Base-by-base conservation (phyloP, 2,329 filamentous ascomycete genomes). In the Lecanosticta acicola region DNA sequence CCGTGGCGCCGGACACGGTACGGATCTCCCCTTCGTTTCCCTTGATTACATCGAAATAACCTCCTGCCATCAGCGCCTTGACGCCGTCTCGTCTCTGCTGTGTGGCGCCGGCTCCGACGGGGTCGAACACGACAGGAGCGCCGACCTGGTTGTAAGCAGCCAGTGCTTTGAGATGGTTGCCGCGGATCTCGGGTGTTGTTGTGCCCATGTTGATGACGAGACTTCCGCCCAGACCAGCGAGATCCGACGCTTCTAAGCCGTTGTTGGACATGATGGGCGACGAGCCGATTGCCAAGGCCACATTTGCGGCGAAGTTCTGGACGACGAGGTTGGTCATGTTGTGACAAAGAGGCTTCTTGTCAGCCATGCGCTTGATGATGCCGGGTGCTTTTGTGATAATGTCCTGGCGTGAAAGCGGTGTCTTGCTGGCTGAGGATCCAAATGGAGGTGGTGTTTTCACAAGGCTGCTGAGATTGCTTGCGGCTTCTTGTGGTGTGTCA, bases 311-410 rank as follows among this genome's bases (percentile, higher is more conserved):
- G 60, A 97, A 86, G 69, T 96, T 95, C 61, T 95, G 89, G 17
- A 96, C 91, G 0, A 97, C 91, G 42, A 90, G 76, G 65, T 97
- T 97, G 43, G 93, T 97, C 87, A 97, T 97, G 69, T 95, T 96
- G 69, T 97, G 91, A 41, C 85, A 85, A 20, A 96, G 45, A 0
- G 90, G 89, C 46, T 78, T 83, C 35, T 69, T 73, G 2, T 72
- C 65, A 3, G 78, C 78, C 39, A 95, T 77, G 4, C 74, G 72
- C 48, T 71, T 72, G 35, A 94, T 72, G 14, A 66, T 55, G 3
- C 24, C 45, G 21, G 65, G 63, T 8, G 58, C 58, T 32, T 43
- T 54, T 13, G 48, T 32, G 33, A 63, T 41, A 38, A 68, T 55
- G 21, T 56, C 55, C 18, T 52, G 52, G 3, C 43, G 59, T 44